These are phyloP conservation scores for Mucor velutinosus DNA, from an alignment of 371 early-diverging fungal species.

Conservation along the genomic window DNA sequence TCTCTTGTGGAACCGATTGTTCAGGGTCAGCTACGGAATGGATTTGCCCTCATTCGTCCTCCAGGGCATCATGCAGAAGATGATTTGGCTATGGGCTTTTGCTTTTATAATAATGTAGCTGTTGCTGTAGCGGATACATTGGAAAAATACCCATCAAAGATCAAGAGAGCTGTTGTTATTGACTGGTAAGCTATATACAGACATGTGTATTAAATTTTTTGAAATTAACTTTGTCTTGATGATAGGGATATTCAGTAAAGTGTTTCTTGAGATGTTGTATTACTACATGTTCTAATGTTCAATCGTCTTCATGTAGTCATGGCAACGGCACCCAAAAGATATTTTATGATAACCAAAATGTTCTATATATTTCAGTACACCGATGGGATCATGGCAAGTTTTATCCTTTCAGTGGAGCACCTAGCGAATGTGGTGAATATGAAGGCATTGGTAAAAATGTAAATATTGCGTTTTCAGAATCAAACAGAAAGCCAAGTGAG, in stretches of 20 bases:
- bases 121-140: conserved; percentile 60
- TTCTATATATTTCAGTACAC: conserved; percentile 69
- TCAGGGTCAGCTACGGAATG: conserved; percentile 59
- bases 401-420: conserved; percentile 63
- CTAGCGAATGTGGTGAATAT: conserved; percentile 59
- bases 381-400: conserved; percentile 68
- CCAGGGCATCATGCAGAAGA: conserved; percentile 74
- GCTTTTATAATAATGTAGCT: conserved; percentile 72
- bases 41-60: conserved; percentile 68
- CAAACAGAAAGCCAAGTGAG: conserved; percentile 57
- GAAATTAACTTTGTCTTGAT: not conserved
- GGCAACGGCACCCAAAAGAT: conserved; percentile 72
- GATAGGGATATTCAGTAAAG: conserved; percentile 69
- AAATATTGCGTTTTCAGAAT: conserved; percentile 61
- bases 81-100: conserved; percentile 70
- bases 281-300: not conserved
- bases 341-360: conserved; percentile 67
- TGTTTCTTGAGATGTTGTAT: conserved; percentile 1
- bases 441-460: conserved; percentile 59
- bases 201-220: too few relatives aligned
- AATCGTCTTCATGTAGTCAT: conserved; percentile 37
- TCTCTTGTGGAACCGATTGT: conserved; percentile 55
- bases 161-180: conserved; percentile 60
- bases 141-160: conserved; percentile 47
- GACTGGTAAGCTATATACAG: conserved; percentile 46